A percentile compares a stretch with the other conserved stretches of the same genome.
Conservation (phyloP, 1,284 basidiomycete genomes). For the Ganoderma sinense region DNA sequence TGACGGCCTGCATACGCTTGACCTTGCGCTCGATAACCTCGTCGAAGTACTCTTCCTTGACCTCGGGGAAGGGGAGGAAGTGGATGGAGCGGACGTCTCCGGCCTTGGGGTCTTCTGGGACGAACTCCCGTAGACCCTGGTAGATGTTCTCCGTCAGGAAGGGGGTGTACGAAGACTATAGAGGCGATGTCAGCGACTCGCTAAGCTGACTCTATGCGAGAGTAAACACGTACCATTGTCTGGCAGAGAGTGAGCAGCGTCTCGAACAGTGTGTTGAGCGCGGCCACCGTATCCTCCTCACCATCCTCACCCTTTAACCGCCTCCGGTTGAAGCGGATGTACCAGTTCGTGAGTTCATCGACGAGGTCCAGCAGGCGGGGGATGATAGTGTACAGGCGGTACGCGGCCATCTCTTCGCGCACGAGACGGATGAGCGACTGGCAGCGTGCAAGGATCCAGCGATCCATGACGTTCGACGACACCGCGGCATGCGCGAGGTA, state of each 20-base stretch:
- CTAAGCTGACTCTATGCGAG: background rate
- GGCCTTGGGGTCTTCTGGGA: slow-evolving; percentile 76
- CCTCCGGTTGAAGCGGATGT: slow-evolving; percentile 98
- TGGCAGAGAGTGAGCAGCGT: slow-evolving; percentile 93
- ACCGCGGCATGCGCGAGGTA: slow-evolving; percentile 90
- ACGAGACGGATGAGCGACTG: slow-evolving; percentile 96
- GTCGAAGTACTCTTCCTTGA: slow-evolving; percentile 96
- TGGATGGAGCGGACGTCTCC: slow-evolving; percentile 93
- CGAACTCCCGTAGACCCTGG: slow-evolving; percentile 87
- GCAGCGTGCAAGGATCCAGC: slow-evolving; percentile 97
- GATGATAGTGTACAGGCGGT: slow-evolving; percentile 98
- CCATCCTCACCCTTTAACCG: slow-evolving; percentile 97
- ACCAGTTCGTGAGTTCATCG: slow-evolving; percentile 99
- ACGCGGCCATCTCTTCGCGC: slow-evolving; percentile 94
- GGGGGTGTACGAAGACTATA: slow-evolving; percentile 95
- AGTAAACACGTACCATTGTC: slow-evolving; percentile 77
- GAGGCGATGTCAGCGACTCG: slow-evolving; percentile 10
- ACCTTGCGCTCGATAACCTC: slow-evolving; percentile 96
- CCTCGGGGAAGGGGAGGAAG: slow-evolving; percentile 93
- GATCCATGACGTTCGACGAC: slow-evolving; percentile 96
- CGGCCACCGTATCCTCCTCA: slow-evolving; percentile 86
- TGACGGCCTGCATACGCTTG: slow-evolving; percentile 93
- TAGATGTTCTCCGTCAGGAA: slow-evolving; percentile 98
- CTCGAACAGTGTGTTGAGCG: slow-evolving; percentile 97
- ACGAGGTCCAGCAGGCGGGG: slow-evolving; percentile 93